Conservation (phyloP, 2,329 filamentous ascomycete genomes). For the Alternaria novae-zelandiae region DNA sequence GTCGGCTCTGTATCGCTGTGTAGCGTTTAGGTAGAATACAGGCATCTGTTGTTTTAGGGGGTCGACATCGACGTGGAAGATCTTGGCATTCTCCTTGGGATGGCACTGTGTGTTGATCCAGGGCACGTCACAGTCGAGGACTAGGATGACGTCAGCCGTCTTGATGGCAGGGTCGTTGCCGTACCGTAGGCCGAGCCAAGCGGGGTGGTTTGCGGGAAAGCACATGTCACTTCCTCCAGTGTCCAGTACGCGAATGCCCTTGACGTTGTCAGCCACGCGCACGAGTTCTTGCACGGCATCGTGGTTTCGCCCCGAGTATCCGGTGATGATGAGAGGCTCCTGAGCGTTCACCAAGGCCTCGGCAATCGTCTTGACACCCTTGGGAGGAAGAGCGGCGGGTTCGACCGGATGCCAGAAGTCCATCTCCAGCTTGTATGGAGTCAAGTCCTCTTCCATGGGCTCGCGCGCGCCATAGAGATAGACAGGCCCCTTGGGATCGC, state of each 20-base stretch:
- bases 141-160: slow-evolving; percentile 81
- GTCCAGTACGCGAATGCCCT: slow-evolving; percentile 74
- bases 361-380: slow-evolving; percentile 65
- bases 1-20: slow-evolving; percentile 60
- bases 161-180: slow-evolving; percentile 76
- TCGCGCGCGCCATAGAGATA: slow-evolving; percentile 81
- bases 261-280: slow-evolving; percentile 70
- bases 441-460: slow-evolving; percentile 82
- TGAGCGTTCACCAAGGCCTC: slow-evolving; percentile 68
- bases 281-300: slow-evolving; percentile 67
- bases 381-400: slow-evolving; percentile 65
- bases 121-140: slow-evolving; percentile 88
- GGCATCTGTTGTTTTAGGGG: slow-evolving; percentile 69
- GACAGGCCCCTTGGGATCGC: slow-evolving; percentile 78
- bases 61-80: slow-evolving; percentile 71
- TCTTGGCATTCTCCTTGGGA: slow-evolving; percentile 62
- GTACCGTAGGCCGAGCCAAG: slow-evolving; percentile 68
- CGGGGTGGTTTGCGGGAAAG: slow-evolving; percentile 67
- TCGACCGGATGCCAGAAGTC: slow-evolving; percentile 73
- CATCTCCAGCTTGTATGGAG: slow-evolving; percentile 64
- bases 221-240: slow-evolving; percentile 82
- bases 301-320: slow-evolving; percentile 74
- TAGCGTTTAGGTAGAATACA: slow-evolving; percentile 63
- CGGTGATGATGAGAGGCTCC: slow-evolving; percentile 72
- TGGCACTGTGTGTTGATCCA: slow-evolving; percentile 84